A percentile compares a stretch with the other conserved stretches of the same genome.
phyloP scores from a whole-genome alignment of 192 early-diverging fungal species.

The Coemansia sp. region DNA sequence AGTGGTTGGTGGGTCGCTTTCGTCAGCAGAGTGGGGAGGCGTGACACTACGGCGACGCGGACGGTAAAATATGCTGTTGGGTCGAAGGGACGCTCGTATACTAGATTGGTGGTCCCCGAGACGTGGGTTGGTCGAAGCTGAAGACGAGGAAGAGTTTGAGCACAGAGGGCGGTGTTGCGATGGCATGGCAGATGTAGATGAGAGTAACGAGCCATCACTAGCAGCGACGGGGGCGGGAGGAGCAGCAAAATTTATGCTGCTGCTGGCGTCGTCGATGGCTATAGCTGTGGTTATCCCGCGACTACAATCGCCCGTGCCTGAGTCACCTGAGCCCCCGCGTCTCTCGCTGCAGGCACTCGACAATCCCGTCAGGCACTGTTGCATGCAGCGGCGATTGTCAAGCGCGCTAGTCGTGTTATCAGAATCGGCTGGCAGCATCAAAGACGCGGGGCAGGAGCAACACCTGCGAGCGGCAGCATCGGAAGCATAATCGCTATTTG shows the following conservation, averaged over 20 bases:
- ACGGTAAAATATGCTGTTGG: slow-evolving; percentile 39
- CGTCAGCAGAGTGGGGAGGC: neutral
- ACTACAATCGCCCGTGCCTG: neutral
- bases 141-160: neutral
- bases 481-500: neutral
- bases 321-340: neutral
- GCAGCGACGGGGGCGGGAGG: neutral
- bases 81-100: neutral
- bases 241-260: neutral
- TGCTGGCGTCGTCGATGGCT: neutral
- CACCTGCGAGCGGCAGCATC: neutral
- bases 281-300: slow-evolving; percentile 5
- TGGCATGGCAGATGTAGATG: neutral
- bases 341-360: neutral
- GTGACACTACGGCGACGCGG: neutral
- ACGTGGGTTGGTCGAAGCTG: neutral
- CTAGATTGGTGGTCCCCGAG: neutral
- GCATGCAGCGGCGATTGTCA: slow-evolving; percentile 4
- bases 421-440: neutral
- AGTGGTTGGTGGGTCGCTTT: neutral
- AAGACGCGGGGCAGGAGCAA: neutral
- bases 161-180: neutral
- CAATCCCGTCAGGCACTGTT: neutral
- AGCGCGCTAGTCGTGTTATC: neutral
- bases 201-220: neutral